Evolutionary conservation across 768 basidiomycete genomes (phyloP).

Genomic region (Panus rudis): DNA sequence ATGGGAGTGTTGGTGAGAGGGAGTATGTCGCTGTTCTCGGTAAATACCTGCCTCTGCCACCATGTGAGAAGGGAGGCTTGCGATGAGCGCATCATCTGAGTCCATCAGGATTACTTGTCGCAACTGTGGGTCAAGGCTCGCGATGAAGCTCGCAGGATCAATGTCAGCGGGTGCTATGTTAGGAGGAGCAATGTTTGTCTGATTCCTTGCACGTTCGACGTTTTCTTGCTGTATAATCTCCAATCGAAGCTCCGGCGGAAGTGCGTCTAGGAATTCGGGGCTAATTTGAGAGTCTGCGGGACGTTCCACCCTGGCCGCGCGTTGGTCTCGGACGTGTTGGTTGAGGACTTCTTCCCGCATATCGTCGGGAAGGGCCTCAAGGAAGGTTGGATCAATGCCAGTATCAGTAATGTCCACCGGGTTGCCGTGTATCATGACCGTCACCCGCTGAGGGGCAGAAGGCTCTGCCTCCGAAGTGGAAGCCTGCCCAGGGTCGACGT

Average conservation of each 20-base stretch:
- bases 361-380: constrained; percentile 96
- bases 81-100: constrained; percentile 79
- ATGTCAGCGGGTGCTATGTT: constrained; percentile 57
- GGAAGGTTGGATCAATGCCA: constrained; percentile 95
- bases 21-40: constrained; percentile 39
- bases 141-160: constrained; percentile 87
- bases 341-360: constrained; percentile 98
- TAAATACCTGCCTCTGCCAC: constrained; percentile 75
- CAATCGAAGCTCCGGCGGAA: constrained; percentile 93
- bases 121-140: constrained; percentile 81
- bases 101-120: constrained; percentile 89
- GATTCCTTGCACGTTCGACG: constrained; percentile 65
- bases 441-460: constrained; percentile 54
- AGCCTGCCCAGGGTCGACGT: constrained; percentile 16
- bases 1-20: constrained; percentile 1
- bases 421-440: constrained; percentile 87
- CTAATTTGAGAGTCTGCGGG: constrained; percentile 86
- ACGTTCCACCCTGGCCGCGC: constrained; percentile 66
- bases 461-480: constrained; percentile 15
- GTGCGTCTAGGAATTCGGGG: constrained; percentile 89
- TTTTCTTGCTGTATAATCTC: constrained; percentile 97
- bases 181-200: constrained; percentile 32
- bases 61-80: constrained; percentile 77
- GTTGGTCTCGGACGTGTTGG: constrained; percentile 92
- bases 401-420: constrained; percentile 97